Conservation (phyloP, 805 yeast genomes). For the Aciculoconidium aculeatum region DNA sequence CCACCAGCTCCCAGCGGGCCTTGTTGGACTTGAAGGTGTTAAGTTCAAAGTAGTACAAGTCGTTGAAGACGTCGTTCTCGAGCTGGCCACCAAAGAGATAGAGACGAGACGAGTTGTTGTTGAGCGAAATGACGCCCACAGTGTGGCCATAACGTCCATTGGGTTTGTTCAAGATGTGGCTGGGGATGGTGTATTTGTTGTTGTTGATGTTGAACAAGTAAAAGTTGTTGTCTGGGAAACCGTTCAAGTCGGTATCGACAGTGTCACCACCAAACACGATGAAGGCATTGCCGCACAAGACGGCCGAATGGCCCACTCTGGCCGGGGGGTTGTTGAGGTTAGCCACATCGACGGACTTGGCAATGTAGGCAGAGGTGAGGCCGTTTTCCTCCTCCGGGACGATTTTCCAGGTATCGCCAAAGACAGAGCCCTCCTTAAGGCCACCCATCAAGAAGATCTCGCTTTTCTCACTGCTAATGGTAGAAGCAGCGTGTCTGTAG, state of each 20-base stretch:
- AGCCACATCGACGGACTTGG: constrained; percentile 38
- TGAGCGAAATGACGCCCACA: constrained; percentile 61
- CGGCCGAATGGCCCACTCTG: constrained; percentile 92
- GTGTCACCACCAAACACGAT: constrained; percentile 97
- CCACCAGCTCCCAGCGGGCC: constrained; percentile 77
- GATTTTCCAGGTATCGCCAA: constrained; percentile 93
- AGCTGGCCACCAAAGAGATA: constrained; percentile 95
- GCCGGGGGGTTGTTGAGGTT: constrained; percentile 86
- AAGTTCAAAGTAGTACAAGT: constrained; percentile 79
- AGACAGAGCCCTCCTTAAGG: constrained; percentile 82
- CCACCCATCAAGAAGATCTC: constrained; percentile 94
- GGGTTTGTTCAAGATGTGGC: constrained; percentile 55
- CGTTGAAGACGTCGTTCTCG: constrained; percentile 77
- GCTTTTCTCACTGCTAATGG: constrained; percentile 69
- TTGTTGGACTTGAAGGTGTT: constrained; percentile 78
- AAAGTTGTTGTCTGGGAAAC: constrained; percentile 81
- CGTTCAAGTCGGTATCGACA: constrained; percentile 65
- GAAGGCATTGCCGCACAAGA: constrained; percentile 89
- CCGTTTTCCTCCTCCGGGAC: constrained; percentile 39
- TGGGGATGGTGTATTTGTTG: constrained; percentile 39
- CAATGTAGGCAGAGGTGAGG: constrained; percentile 22
- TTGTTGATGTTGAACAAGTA: constrained; percentile 68
- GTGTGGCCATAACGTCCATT: constrained; percentile 94
- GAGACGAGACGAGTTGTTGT: constrained; percentile 43
- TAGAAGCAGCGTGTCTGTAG: constrained; percentile 84